phyloP scores from a whole-genome alignment of 2,329 filamentous ascomycete genomes.

The Coniochaeta sp. region DNA sequence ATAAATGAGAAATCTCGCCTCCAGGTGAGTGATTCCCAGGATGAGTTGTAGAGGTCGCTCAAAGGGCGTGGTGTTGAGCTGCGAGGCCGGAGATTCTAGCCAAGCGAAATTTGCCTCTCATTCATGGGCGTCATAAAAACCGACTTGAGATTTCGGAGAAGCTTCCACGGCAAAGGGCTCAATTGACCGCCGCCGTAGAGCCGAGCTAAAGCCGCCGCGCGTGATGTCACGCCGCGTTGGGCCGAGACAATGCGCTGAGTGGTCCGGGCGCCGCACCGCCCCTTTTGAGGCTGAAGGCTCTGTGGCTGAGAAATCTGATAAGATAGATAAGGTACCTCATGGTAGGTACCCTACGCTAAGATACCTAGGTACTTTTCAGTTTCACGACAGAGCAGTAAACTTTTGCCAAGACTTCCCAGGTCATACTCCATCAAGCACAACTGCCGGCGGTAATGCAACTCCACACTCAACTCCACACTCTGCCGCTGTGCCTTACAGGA shows the following conservation, averaged over 20 bases:
- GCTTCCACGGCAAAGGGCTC: neutral
- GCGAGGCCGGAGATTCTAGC: neutral
- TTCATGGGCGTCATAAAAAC: neutral
- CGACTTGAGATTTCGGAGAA: neutral
- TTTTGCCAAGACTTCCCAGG: neutral
- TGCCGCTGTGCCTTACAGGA: neutral
- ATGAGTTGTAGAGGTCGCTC: neutral
- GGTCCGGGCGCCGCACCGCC: neutral
- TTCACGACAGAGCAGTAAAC: too few relatives aligned
- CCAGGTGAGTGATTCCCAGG: neutral
- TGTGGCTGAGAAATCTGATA: neutral
- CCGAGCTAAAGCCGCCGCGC: neutral
- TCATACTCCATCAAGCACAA: neutral
- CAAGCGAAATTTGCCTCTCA: neutral
- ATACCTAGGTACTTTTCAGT: neutral
- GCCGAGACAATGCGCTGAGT: neutral
- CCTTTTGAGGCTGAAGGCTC: neutral
- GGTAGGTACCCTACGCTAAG: too few relatives aligned
- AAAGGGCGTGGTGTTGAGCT: neutral
- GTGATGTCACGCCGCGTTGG: neutral
- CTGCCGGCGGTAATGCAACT: slow-evolving; percentile 2
- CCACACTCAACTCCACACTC: neutral
- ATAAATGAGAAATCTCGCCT: neutral
- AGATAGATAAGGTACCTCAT: too few relatives aligned
- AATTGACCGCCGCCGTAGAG: neutral